Evolutionary conservation across 345 rosid genomes (phyloP), one percentile per base, ranked within the genome.

Genomic region (Hibiscus trionum): DNA sequence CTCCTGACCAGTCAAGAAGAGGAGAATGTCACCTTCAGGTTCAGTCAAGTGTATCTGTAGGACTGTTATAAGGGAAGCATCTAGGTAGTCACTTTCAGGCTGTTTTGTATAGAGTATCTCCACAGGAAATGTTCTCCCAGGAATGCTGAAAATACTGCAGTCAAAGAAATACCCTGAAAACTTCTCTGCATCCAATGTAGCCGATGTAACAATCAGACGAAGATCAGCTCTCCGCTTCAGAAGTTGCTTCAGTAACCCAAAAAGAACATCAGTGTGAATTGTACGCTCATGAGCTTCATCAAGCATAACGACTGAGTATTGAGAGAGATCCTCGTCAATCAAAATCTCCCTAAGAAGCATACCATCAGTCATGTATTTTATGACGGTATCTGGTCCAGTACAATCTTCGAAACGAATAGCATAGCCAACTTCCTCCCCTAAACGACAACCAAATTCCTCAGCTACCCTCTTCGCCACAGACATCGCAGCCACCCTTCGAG

Each of bases 281-380:
- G 90, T 87, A 66, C 96, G 85, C 82, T 87, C 93, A 71, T 88
- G 96, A 49, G 96, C 96, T 77, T 90, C 96, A 56, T 88, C 90
- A 39, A 91, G 90, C 91, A 88, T 87, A 64, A 91, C 42, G 3
- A 85, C 90, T 0, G 85, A 88, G 69, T 91, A 91, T 49, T 86
- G 86, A 49, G 88, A 78, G 11, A 91, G 85, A 52, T 77, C 76
- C 55, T 81, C 87, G 42, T 88, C 90, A 52, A 78, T 79, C 72
- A 88, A 73, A 76, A 87, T 84, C 80, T 91, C 91, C 83, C 87
- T 82, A 42, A 91, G 87, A 71, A 88, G 90, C 89, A 90, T 82
- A 61, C 96, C 93, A 76, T 88, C 93, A 27, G 93, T 90, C 90
- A 90, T 85, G 73, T 90, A 90, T 80, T 88, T 90, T 78, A 90